A percentile compares a stretch with the other conserved stretches of the same genome.
phyloP scores from a whole-genome alignment of 805 yeast species.

The Candida quercuum region DNA sequence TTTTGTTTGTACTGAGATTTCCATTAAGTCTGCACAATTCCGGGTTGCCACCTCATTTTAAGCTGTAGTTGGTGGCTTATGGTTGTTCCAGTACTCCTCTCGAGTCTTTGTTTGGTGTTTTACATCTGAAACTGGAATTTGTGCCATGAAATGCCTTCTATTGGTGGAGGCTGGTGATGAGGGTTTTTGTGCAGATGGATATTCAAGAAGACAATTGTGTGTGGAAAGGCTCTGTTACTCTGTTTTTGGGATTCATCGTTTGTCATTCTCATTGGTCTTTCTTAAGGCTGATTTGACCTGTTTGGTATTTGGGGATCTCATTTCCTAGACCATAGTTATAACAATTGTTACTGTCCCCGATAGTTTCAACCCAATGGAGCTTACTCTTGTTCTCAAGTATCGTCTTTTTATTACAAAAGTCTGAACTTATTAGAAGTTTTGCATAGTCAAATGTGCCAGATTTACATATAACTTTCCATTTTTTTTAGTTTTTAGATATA shows the following conservation, averaged over 20 bases:
- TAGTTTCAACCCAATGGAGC: conserved; percentile 74
- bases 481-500: conserved; percentile 1
- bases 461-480: conserved; percentile 23
- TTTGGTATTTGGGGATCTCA: conserved; percentile 58
- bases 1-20: background rate
- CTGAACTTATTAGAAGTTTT: conserved; percentile 22
- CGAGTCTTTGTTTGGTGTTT: conserved; percentile 17
- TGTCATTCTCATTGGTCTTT: background rate
- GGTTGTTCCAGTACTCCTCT: conserved; percentile 17
- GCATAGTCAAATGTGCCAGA: conserved; percentile 70
- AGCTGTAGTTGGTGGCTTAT: background rate
- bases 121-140: conserved; percentile 5
- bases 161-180: no score
- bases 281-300: conserved; percentile 9
- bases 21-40: no score
- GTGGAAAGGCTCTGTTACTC: no score
- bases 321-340: conserved; percentile 69
- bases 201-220: no score
- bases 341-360: conserved; percentile 42
- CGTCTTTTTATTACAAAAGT: conserved; percentile 29
- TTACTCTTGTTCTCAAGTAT: conserved; percentile 66
- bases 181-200: no score
- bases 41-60: no score
- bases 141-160: no score
- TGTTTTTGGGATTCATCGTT: background rate